Conservation (phyloP, 176 grass and related monocot genomes). For the Juncus inflexus region DNA sequence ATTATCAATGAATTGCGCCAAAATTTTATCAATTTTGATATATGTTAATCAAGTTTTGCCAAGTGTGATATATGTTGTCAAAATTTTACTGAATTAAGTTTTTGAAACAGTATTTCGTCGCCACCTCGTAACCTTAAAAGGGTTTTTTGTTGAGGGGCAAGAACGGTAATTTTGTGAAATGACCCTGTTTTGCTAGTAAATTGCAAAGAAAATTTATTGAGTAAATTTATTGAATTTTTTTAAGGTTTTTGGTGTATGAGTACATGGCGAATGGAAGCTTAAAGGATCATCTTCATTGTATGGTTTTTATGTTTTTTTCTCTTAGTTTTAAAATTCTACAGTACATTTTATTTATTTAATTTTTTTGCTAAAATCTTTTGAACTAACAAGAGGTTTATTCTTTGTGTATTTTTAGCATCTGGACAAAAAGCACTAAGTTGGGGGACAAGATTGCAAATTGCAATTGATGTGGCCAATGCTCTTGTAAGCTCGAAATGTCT, state of each 20-base stretch:
- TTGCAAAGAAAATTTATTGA: background rate
- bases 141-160: slow-evolving; percentile 78
- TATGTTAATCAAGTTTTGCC: too few species aligned
- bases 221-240: slow-evolving; percentile 17
- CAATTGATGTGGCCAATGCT: slow-evolving; percentile 91
- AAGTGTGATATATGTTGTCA: background rate
- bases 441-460: slow-evolving; percentile 73
- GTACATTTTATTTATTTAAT: slow-evolving; percentile 3
- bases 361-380: background rate
- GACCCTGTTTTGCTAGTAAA: too few species aligned
- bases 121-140: slow-evolving; percentile 90
- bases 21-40: too few species aligned
- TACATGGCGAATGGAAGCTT: slow-evolving; percentile 98
- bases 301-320: slow-evolving; percentile 17
- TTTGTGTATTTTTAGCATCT: slow-evolving; percentile 44
- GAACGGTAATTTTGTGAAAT: slow-evolving; percentile 48
- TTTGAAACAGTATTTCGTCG: slow-evolving; percentile 36
- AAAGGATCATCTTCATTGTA: slow-evolving; percentile 95
- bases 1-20: too few species aligned
- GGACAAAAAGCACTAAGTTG: slow-evolving; percentile 62
- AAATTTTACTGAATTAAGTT: background rate
- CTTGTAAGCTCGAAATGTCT: slow-evolving; percentile 46
- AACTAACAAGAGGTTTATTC: background rate
- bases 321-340: slow-evolving; percentile 20
- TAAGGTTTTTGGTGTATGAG: slow-evolving; percentile 91